phyloP scores from a whole-genome alignment of 2,329 filamentous ascomycete genomes.

The Colletotrichum aenigma region DNA sequence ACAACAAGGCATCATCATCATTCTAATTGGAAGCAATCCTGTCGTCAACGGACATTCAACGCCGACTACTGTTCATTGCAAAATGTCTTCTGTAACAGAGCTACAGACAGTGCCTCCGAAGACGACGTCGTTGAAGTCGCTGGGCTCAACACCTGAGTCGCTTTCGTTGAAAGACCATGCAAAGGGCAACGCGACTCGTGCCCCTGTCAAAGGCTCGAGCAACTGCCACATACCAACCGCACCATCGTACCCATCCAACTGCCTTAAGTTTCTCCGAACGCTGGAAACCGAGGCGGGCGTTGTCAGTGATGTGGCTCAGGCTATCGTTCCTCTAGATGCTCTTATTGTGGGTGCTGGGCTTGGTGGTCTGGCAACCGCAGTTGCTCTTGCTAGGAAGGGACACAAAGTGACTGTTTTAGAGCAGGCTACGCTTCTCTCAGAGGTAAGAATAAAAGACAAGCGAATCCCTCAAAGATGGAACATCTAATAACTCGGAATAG shows the following conservation, averaged over 20 bases:
- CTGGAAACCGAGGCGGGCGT: background rate
- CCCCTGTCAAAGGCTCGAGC: background rate
- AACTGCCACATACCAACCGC: background rate
- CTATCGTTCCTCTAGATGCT: background rate
- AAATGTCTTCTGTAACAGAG: background rate
- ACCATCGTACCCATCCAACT: constrained; percentile 14
- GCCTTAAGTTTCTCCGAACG: constrained; percentile 7
- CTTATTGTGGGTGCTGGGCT: constrained; percentile 20
- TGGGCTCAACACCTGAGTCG: background rate
- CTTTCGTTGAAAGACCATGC: background rate
- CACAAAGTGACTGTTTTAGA: constrained; percentile 20
- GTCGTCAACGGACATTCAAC: background rate
- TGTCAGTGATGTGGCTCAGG: background rate
- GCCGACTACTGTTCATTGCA: background rate
- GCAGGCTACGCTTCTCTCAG: constrained; percentile 6
- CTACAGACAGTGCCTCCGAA: background rate
- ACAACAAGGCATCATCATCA: background rate
- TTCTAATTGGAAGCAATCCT: background rate
- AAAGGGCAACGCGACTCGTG: background rate
- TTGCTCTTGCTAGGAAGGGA: constrained; percentile 9
- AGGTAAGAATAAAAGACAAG: background rate
- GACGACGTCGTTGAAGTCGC: background rate
- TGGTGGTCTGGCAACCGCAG: constrained; percentile 17
- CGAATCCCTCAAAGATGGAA: background rate
- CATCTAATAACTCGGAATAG: background rate